A percentile compares a stretch with the other conserved stretches of the same genome.
These are phyloP conservation scores for Vitellaria paradoxa DNA, from an alignment of 179 eudicot genomes.

Conservation along the genomic window DNA sequence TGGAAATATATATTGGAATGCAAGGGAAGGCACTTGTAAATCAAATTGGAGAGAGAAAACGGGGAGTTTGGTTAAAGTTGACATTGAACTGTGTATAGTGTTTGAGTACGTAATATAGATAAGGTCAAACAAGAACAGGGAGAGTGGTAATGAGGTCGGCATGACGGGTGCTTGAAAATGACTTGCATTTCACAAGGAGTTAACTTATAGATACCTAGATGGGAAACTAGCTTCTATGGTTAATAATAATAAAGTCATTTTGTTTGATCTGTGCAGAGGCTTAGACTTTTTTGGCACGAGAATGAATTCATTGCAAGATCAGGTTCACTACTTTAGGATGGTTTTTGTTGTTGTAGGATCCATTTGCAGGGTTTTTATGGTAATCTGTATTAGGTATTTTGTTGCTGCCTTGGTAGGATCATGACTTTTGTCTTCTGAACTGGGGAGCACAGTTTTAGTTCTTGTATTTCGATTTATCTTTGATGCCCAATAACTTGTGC, in stretches of 20 bases:
- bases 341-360: constrained; percentile 1
- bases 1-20: background rate
- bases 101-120: background rate
- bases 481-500: background rate
- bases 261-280: background rate
- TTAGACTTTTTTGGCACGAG: background rate
- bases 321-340: background rate
- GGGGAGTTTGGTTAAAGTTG: constrained; percentile 3
- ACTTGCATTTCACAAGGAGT: constrained; percentile 3
- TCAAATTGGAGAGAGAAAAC: background rate
- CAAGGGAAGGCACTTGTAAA: background rate
- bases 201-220: background rate
- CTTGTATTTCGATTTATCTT: background rate
- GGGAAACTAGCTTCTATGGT: background rate
- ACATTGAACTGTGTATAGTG: background rate
- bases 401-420: constrained; percentile 3
- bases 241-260: background rate
- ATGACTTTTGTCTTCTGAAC: background rate
- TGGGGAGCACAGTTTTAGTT: no score
- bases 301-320: background rate
- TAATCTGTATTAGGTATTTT: background rate
- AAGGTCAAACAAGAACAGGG: background rate
- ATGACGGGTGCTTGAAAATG: constrained; percentile 8
- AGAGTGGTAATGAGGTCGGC: background rate
- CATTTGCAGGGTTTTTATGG: constrained; percentile 9